Evolutionary conservation across 2,329 filamentous ascomycete genomes (phyloP).

Genomic region (Fusarium gaditjirri): DNA sequence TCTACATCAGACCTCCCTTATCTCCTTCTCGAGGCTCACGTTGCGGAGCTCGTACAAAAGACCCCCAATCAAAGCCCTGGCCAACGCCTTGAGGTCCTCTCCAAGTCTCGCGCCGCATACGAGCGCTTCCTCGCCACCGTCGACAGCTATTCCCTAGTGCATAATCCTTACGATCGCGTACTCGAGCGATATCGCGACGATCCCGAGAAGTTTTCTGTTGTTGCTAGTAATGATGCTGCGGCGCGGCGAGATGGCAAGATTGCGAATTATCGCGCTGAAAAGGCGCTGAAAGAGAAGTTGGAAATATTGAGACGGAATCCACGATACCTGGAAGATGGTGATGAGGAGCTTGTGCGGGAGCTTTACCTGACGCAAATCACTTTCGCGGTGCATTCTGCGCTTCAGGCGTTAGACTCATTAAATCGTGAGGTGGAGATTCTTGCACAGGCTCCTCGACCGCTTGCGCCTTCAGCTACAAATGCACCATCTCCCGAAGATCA

Average conservation of each 20-base stretch:
- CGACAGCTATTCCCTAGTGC: conserved; percentile 82
- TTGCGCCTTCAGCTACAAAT: conserved; percentile 58
- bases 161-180: conserved; percentile 71
- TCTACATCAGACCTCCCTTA: conserved; percentile 87
- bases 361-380: conserved; percentile 80
- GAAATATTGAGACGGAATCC: conserved; percentile 63
- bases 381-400: conserved; percentile 80
- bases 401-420: conserved; percentile 87
- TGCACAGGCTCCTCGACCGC: conserved; percentile 72
- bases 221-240: conserved; percentile 69
- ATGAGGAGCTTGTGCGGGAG: conserved; percentile 85
- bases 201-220: conserved; percentile 77
- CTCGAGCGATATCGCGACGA: conserved; percentile 79
- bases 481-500: conserved; percentile 59
- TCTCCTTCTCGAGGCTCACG: conserved; percentile 78
- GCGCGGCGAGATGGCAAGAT: conserved; percentile 86
- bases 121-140: conserved; percentile 81
- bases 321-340: conserved; percentile 69
- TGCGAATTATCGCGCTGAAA: conserved; percentile 84
- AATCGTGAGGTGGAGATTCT: conserved; percentile 87
- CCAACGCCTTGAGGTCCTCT: conserved; percentile 72
- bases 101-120: conserved; percentile 74
- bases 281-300: conserved; percentile 84
- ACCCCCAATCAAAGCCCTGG: conserved; percentile 62
- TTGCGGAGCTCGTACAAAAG: conserved; percentile 82